Evolutionary conservation across 2,329 filamentous ascomycete genomes (phyloP).

Genomic region (Pseudogymnoascus sp.): DNA sequence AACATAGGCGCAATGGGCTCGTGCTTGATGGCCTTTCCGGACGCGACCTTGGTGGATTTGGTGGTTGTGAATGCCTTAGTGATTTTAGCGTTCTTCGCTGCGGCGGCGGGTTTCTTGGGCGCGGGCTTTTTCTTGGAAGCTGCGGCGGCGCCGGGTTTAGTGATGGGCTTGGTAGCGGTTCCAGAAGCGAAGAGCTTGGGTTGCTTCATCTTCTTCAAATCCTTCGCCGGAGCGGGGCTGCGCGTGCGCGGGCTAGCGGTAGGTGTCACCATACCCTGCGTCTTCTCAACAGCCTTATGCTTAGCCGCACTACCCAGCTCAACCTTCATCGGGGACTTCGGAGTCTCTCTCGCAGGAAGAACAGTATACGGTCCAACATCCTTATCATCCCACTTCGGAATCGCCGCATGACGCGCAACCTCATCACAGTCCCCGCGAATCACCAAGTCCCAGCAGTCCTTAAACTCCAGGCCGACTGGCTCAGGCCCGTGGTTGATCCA

Average conservation of each 20-base stretch:
- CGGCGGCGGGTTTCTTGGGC: slow-evolving; percentile 12
- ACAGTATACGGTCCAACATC: slow-evolving; percentile 43
- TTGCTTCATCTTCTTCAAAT: slow-evolving; percentile 39
- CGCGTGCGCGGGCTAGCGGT: slow-evolving; percentile 45
- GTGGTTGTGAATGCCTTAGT: slow-evolving; percentile 22
- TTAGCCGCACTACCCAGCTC: slow-evolving; percentile 29
- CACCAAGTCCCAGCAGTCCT: slow-evolving; percentile 88
- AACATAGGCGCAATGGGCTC: slow-evolving; percentile 10
- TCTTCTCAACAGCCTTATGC: slow-evolving; percentile 34
- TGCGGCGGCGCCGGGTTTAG: slow-evolving; percentile 12
- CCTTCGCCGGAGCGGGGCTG: slow-evolving; percentile 25
- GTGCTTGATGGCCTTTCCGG: slow-evolving; percentile 9
- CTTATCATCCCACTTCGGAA: slow-evolving; percentile 52
- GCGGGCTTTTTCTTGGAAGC: slow-evolving; percentile 20
- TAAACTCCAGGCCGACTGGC: slow-evolving; percentile 74
- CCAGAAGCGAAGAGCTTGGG: slow-evolving; percentile 35
- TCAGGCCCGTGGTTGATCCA: slow-evolving; percentile 92
- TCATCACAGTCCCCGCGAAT: slow-evolving; percentile 83
- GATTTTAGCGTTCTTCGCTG: slow-evolving; percentile 15
- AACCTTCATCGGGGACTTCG: slow-evolving; percentile 35
- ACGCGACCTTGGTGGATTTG: slow-evolving; percentile 18
- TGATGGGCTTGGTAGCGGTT: slow-evolving; percentile 9
- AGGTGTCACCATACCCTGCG: slow-evolving; percentile 49
- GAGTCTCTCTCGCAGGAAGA: slow-evolving; percentile 34
- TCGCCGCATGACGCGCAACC: slow-evolving; percentile 64